These are phyloP conservation scores for Tinospora cordifolia DNA, from an alignment of 164 flowering plant genomes.

Conservation along the genomic window DNA sequence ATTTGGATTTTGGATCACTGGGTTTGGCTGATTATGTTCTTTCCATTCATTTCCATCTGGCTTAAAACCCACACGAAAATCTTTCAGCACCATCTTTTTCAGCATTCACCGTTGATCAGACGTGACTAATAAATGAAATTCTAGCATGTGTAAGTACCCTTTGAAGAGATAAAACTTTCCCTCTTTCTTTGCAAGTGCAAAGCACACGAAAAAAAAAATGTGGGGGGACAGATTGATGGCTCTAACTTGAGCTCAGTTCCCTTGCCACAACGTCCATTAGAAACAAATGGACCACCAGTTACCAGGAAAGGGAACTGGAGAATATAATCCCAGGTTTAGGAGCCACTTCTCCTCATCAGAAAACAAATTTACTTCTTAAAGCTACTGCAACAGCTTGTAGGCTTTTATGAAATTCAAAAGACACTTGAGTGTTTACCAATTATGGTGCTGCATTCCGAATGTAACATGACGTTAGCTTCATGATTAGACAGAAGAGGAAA, in stretches of 20 bases:
- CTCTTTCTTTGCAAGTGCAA: not conserved
- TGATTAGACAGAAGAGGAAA: not conserved
- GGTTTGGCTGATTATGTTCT: not conserved
- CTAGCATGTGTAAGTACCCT: too few relatives aligned
- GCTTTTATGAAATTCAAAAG: not conserved
- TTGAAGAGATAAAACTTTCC: too few relatives aligned
- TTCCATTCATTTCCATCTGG: not conserved
- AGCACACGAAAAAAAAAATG: not conserved
- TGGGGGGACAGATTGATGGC: not conserved
- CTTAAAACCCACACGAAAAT: not conserved
- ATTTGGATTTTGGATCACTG: not conserved
- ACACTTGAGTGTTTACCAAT: not conserved
- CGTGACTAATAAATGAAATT: not conserved
- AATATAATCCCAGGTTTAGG: slow-evolving; percentile 1
- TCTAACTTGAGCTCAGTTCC: not conserved
- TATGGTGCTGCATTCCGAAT: not conserved
- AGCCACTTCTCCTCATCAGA: not conserved
- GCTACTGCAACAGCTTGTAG: not conserved
- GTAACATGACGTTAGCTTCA: not conserved
- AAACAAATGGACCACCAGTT: not conserved
- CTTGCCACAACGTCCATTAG: not conserved
- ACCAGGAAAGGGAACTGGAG: not conserved
- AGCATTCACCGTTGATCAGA: not conserved
- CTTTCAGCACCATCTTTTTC: not conserved
- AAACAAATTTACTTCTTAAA: not conserved